A percentile compares a stretch with the other conserved stretches of the same genome.
Conservation (phyloP, 2,329 filamentous ascomycete genomes). For the Aspergillus sp. region DNA sequence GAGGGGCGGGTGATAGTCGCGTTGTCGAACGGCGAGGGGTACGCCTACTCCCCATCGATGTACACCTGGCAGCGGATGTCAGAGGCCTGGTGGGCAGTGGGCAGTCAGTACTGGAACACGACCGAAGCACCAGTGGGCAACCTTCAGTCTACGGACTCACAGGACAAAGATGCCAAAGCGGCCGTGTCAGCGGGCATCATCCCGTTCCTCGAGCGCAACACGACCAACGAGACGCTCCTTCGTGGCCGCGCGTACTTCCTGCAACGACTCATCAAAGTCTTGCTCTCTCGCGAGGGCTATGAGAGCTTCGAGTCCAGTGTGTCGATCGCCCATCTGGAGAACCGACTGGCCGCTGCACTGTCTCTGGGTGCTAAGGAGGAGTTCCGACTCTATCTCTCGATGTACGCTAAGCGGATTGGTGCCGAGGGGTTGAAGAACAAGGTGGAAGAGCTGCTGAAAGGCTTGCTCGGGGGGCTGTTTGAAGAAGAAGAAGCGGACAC, state of each 20-base stretch:
- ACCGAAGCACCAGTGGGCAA: slow-evolving; percentile 87
- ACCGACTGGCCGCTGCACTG: slow-evolving; percentile 84
- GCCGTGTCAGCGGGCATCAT: slow-evolving; percentile 86
- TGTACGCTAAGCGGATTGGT: slow-evolving; percentile 95
- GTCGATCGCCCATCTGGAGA: slow-evolving; percentile 92
- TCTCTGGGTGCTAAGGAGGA: slow-evolving; percentile 85
- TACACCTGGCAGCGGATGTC: slow-evolving; percentile 93
- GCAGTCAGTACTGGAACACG: slow-evolving; percentile 98
- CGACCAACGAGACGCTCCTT: slow-evolving; percentile 86
- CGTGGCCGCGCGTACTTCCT: slow-evolving; percentile 90
- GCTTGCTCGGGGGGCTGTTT: slow-evolving; percentile 70
- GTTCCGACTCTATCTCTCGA: slow-evolving; percentile 91
- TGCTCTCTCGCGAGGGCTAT: slow-evolving; percentile 85
- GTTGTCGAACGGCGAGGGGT: slow-evolving; percentile 91
- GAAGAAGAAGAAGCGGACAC: slow-evolving; percentile 52
- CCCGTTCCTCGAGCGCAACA: slow-evolving; percentile 88
- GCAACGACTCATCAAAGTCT: slow-evolving; percentile 83
- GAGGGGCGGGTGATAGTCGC: slow-evolving; percentile 84
- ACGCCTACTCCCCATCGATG: slow-evolving; percentile 81
- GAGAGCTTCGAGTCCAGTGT: slow-evolving; percentile 89
- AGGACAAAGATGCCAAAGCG: slow-evolving; percentile 51
- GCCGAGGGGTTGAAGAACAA: slow-evolving; percentile 84
- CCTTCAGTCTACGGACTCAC: slow-evolving; percentile 69
- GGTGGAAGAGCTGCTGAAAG: slow-evolving; percentile 86
- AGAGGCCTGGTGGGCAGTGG: slow-evolving; percentile 96